Percentiles rank a stretch among this genome's conserved stretches.
Evolutionary conservation across 495 filamentous ascomycete genomes (phyloP).

Genomic region (Ramalina peruviana): DNA sequence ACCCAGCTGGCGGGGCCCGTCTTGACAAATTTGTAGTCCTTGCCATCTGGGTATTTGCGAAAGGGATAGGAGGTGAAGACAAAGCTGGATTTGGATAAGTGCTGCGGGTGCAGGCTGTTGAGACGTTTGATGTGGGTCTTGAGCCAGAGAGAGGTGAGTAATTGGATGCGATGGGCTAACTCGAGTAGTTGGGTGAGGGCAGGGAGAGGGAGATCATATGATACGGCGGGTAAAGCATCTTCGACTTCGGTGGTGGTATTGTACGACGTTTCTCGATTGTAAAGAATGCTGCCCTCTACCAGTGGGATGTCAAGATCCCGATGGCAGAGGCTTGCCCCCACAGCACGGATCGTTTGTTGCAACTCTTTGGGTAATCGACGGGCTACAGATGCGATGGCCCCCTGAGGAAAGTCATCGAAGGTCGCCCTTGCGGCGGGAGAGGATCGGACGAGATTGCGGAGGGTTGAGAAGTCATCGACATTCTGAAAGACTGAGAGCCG

Average conservation of each 20-base stretch:
- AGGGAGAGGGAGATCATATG: neutral
- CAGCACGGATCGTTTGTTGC: neutral
- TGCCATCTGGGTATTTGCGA: neutral
- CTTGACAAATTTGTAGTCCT: neutral
- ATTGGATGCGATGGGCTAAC: neutral
- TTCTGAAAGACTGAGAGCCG: neutral
- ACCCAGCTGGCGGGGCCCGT: neutral
- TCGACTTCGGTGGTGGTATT: slow-evolving; percentile 2
- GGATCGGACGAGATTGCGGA: neutral
- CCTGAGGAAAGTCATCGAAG: neutral
- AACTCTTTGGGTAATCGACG: neutral
- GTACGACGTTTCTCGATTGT: slow-evolving; percentile 1
- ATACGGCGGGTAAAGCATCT: neutral
- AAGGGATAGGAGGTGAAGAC: neutral
- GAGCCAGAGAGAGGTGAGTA: slow-evolving; percentile 1
- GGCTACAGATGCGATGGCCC: neutral
- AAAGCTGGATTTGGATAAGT: neutral
- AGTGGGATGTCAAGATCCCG: neutral
- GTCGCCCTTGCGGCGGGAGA: neutral
- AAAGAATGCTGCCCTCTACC: neutral
- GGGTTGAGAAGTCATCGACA: neutral
- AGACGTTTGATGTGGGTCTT: slow-evolving; percentile 1
- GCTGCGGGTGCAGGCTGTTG: neutral
- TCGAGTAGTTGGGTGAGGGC: neutral
- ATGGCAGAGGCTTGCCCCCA: neutral